Evolutionary conservation across 495 filamentous ascomycete species (phyloP), one percentile per base, ranked within the genome.

Genomic region (Extremus antarcticus): DNA sequence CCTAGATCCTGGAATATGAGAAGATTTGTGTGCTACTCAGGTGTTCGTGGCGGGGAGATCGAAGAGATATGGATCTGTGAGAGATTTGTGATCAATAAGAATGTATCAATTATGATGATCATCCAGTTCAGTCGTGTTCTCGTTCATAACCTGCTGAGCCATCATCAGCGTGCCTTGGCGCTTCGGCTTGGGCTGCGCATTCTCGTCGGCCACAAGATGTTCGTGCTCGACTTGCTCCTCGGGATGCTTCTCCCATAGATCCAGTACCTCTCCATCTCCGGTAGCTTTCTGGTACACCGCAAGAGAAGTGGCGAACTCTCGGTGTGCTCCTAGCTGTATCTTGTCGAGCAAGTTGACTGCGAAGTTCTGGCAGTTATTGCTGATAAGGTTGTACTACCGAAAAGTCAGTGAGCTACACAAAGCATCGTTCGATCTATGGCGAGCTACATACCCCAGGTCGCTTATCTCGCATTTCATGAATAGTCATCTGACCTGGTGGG

Each of bases 361-460:
- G 23, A 48, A 48, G 21, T 48, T 48, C 20, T 48, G 46, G 23
- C 46, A 48, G 46, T 48, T 48, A 20, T 48, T 48, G 46, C 10
- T 24, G 9, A 48, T 48, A 9, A 48, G 46, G 46, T 48, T 48
- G 46, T 48, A 48, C 21, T 35, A 13, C 29, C 4, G 29, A 35
- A 7, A 13, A n/a, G n/a, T n/a, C n/a, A n/a, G n/a, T n/a, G n/a
- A n/a, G n/a, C n/a, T n/a, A n/a, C n/a, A n/a, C n/a, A n/a, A n/a
- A n/a, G n/a, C n/a, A n/a, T n/a, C n/a, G n/a, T n/a, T n/a, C n/a
- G n/a, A n/a, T n/a, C n/a, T n/a, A n/a, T n/a, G 29, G 29, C 29
- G 29, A 13, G 13, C 29, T 7, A 35, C 29, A 13, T 35, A 35
- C 29, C 29, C 13, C 46, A n/a, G 46, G 13, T 10, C 24, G 3